These are phyloP conservation scores for Colletotrichum tofieldiae DNA, from an alignment of 2,329 filamentous ascomycete genomes.

Conservation along the genomic window DNA sequence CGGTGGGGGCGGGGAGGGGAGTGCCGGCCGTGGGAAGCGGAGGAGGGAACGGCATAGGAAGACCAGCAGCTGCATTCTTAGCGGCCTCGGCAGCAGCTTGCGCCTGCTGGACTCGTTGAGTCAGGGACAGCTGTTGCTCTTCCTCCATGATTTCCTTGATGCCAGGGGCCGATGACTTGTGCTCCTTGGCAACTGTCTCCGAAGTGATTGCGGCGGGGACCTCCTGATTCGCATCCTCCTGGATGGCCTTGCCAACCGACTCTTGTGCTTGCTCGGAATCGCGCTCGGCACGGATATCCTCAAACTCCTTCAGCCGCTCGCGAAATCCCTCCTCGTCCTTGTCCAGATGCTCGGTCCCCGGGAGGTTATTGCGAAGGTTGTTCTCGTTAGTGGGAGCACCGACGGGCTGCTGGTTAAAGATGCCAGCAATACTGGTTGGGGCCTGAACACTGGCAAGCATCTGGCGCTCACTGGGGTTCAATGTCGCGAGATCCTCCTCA, in stretches of 20 bases:
- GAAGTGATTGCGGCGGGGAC: constrained; percentile 31
- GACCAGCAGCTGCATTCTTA: constrained; percentile 70
- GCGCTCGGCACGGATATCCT: constrained; percentile 81
- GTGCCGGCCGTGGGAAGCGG: constrained; percentile 83
- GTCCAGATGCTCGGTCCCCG: constrained; percentile 65
- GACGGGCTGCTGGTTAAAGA: constrained; percentile 56
- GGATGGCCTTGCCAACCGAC: constrained; percentile 44
- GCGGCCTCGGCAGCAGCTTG: constrained; percentile 62
- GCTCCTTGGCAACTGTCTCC: constrained; percentile 40
- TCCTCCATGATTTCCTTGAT: constrained; percentile 44
- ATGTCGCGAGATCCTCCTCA: constrained; percentile 82
- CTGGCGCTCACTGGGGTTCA: constrained; percentile 70
- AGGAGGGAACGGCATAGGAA: constrained; percentile 83
- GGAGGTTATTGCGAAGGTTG: constrained; percentile 63
- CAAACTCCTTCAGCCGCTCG: constrained; percentile 87
- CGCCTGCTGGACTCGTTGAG: constrained; percentile 88
- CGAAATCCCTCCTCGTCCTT: constrained; percentile 73
- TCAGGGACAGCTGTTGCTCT: constrained; percentile 73
- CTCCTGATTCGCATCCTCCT: constrained; percentile 43
- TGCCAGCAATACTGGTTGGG: constrained; percentile 46
- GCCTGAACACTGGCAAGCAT: constrained; percentile 61
- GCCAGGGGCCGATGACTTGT: constrained; percentile 33
- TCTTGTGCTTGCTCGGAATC: constrained; percentile 67
- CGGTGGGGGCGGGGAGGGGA: constrained; percentile 89
- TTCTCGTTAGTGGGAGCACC: constrained; percentile 56